Evolutionary conservation across 306 rosid species (phyloP).

Genomic region (Nissolia schottii): DNA sequence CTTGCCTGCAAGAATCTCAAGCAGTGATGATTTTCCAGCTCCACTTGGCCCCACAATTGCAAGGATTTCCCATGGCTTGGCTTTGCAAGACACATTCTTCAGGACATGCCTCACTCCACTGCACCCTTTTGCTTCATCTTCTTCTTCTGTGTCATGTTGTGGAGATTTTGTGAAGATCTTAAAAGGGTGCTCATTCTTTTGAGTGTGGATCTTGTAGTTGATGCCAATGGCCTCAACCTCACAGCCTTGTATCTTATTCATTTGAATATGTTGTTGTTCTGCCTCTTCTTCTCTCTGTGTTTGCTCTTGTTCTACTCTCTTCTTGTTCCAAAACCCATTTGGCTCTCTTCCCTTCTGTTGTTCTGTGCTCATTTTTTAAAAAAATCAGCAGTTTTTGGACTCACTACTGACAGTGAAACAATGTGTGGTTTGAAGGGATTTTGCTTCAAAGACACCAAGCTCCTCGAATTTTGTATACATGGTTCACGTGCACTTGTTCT

Average conservation of each 20-base stretch:
- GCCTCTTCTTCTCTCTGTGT: conserved; percentile 10
- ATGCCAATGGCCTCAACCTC: conserved; percentile 77
- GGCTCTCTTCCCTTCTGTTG: conserved; percentile 21
- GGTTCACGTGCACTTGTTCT: conserved; percentile 48
- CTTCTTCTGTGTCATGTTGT: conserved; percentile 18
- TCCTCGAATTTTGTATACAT: conserved; percentile 38
- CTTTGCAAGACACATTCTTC: conserved; percentile 53
- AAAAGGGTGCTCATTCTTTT: conserved; percentile 39
- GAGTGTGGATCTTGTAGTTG: conserved; percentile 55
- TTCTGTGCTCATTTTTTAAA: conserved; percentile 21
- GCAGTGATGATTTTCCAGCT: conserved; percentile 86
- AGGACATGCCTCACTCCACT: conserved; percentile 52
- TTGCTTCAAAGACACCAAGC: conserved; percentile 27
- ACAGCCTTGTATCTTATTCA: conserved; percentile 76
- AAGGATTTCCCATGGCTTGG: conserved; percentile 74
- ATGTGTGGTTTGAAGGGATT: conserved; percentile 28
- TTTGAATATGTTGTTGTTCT: conserved; percentile 29
- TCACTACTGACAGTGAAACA: conserved; percentile 31
- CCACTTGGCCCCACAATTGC: conserved; percentile 98
- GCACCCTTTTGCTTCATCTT: conserved; percentile 20
- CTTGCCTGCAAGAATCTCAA: conserved; percentile 84
- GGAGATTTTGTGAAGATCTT: conserved; percentile 43
- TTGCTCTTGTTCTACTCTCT: conserved; percentile 19
- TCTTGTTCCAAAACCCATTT: conserved; percentile 27
- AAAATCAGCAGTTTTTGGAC: conserved; percentile 30